Conservation (phyloP, 345 rosid genomes). For the Lepidium africanum region DNA sequence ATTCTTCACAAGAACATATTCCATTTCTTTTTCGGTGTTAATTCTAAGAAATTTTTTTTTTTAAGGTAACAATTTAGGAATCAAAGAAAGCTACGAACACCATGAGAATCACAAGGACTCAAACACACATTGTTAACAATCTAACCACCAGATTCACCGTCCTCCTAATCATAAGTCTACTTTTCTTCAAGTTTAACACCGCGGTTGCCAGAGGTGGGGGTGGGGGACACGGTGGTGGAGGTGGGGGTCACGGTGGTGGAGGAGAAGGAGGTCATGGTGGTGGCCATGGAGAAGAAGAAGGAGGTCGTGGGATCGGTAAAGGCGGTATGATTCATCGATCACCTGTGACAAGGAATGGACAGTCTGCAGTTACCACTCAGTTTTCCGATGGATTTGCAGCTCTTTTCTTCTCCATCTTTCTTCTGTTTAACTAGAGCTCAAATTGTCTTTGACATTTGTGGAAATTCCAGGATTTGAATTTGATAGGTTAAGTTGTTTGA, state of each 20-base stretch:
- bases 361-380: neutral
- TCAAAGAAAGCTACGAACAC: conserved; percentile 3
- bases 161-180: neutral
- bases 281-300: neutral
- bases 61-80: conserved; percentile 12
- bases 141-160: neutral
- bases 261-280: neutral
- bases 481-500: neutral
- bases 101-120: conserved; percentile 6
- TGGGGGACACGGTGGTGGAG: neutral
- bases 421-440: conserved; percentile 1
- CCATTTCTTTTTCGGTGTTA: no score
- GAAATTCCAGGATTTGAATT: neutral
- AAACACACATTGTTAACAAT: neutral
- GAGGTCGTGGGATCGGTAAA: neutral
- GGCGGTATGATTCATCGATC: conserved; percentile 18
- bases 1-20: no score
- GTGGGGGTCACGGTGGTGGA: neutral
- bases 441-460: neutral
- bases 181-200: neutral
- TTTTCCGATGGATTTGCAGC: neutral
- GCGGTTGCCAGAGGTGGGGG: neutral
- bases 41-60: neutral
- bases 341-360: conserved; percentile 4
- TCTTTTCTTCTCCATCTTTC: neutral